Conservation (phyloP, 805 yeast species). For the Saccharomycopsis selenospora region DNA sequence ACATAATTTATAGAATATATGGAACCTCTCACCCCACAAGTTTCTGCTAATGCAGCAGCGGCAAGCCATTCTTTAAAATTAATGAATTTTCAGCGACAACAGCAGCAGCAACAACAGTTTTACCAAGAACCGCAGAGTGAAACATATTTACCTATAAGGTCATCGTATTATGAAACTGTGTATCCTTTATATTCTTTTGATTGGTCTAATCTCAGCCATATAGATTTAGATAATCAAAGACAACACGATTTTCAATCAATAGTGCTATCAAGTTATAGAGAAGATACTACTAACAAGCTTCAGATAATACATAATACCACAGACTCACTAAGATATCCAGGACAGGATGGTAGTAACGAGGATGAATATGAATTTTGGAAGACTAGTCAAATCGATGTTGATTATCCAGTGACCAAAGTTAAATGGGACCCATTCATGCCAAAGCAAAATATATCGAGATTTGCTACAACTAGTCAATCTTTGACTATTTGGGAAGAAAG, state of each 20-base stretch:
- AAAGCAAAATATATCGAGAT: constrained; percentile 30
- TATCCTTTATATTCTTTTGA: constrained; percentile 16
- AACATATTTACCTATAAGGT: background rate
- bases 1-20: background rate
- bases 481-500: constrained; percentile 48
- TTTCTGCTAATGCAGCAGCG: background rate
- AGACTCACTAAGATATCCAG: no score
- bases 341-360: constrained; percentile 21
- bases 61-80: background rate
- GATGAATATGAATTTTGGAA: constrained; percentile 36
- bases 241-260: constrained; percentile 5
- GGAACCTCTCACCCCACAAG: constrained; percentile 1
- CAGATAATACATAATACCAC: constrained; percentile 1
- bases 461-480: constrained; percentile 69
- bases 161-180: constrained; percentile 13
- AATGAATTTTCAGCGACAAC: constrained; percentile 1
- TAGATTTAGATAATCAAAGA: background rate
- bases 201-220: constrained; percentile 9
- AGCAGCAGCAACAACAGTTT: background rate
- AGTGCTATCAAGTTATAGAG: constrained; percentile 14
- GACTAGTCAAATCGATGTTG: constrained; percentile 45
- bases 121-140: background rate
- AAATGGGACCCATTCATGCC: constrained; percentile 60
- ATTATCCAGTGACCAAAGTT: constrained; percentile 63
- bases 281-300: constrained; percentile 13